Percentiles rank a stretch among this genome's conserved stretches.
Evolutionary conservation across 192 early-diverging fungal genomes (phyloP).

Genomic region (Spinellus fusiger): DNA sequence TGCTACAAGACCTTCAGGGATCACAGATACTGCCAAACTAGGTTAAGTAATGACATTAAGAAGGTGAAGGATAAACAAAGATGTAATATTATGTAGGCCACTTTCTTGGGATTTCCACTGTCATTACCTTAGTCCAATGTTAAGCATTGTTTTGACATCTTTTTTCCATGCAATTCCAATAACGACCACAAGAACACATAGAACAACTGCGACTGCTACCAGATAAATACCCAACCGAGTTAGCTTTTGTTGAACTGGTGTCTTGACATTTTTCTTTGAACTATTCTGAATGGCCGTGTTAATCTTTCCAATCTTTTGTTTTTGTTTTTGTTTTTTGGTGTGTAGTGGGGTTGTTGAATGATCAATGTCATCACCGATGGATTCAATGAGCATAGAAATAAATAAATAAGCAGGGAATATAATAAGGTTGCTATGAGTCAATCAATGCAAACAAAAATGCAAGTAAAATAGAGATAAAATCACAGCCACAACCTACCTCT

Average conservation of each 20-base stretch:
- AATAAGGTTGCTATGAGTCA: background rate
- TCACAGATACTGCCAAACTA: conserved; percentile 87
- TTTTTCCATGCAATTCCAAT: conserved; percentile 72
- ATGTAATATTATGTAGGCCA: background rate
- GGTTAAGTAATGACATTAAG: background rate
- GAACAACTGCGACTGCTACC: conserved; percentile 73
- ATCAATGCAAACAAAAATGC: no score
- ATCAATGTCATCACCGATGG: background rate
- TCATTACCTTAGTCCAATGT: conserved; percentile 72
- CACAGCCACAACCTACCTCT: conserved; percentile 39
- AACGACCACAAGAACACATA: conserved; percentile 80
- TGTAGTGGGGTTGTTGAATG: background rate
- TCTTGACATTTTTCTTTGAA: conserved; percentile 42
- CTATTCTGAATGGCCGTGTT: conserved; percentile 75
- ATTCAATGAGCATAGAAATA: no score
- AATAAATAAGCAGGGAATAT: no score
- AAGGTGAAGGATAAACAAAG: background rate
- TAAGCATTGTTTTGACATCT: conserved; percentile 63
- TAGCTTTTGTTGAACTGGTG: conserved; percentile 73
- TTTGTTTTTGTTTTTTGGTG: background rate
- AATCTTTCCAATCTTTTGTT: conserved; percentile 77
- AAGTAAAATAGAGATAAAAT: background rate
- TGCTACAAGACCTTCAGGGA: conserved; percentile 96
- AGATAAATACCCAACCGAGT: conserved; percentile 74
- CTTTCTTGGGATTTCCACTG: no score